phyloP scores from a whole-genome alignment of 192 early-diverging fungal genomes.

The Phlyctochytrium arcticum region DNA sequence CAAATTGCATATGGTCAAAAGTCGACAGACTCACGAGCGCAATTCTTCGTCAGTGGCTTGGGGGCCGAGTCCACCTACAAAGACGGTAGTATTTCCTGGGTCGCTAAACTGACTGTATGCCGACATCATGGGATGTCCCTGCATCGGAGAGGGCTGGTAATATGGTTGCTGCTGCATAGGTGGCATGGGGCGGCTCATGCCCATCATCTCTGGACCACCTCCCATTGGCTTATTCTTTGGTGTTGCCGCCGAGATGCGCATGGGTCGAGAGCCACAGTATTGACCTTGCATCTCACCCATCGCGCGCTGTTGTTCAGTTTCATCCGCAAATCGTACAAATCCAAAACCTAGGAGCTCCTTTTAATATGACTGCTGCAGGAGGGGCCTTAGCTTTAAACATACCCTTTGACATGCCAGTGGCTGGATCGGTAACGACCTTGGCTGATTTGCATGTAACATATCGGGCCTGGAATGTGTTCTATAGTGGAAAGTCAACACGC shows the following conservation, averaged over 20 bases:
- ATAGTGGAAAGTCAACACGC: conserved; percentile 4
- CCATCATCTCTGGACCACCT: neutral
- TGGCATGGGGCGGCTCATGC: neutral
- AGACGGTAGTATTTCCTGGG: conserved; percentile 93
- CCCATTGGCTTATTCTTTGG: conserved; percentile 45
- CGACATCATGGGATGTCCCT: conserved; percentile 5
- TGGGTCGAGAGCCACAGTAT: conserved; percentile 74
- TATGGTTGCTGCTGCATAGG: conserved; percentile 4
- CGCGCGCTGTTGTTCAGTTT: conserved; percentile 84
- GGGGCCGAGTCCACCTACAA: conserved; percentile 88
- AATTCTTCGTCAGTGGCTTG: conserved; percentile 86
- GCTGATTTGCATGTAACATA: conserved; percentile 86
- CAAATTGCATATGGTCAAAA: neutral
- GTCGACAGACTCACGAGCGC: conserved; percentile 30
- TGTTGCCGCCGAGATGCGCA: conserved; percentile 87
- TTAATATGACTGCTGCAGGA: too few species aligned
- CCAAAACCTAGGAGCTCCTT: conserved; percentile 61
- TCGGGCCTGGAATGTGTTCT: conserved; percentile 76
- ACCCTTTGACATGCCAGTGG: conserved; percentile 70
- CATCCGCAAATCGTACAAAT: conserved; percentile 89
- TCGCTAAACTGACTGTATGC: conserved; percentile 53
- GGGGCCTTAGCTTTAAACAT: neutral
- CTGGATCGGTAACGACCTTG: conserved; percentile 89
- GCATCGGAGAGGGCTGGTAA: conserved; percentile 1
- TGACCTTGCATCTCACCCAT: conserved; percentile 87